Evolutionary conservation across 129 eudicot species (phyloP).

Genomic region (Chrysanthemum seticuspe): DNA sequence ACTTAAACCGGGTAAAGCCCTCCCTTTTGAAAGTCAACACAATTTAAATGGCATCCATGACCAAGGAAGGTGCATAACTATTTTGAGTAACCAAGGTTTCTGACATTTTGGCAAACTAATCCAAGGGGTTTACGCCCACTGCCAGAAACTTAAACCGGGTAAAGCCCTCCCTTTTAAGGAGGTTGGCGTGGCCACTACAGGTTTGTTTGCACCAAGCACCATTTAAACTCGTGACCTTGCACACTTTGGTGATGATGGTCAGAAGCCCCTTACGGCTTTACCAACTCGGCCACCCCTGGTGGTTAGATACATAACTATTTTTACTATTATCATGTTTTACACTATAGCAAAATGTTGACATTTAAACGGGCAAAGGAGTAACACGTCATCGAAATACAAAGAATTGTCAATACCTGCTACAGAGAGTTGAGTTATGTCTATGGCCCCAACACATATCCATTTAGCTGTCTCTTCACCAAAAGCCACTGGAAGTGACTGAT

Average conservation of each 20-base stretch:
- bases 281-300: no score
- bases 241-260: no score
- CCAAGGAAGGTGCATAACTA: not conserved
- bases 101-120: no score
- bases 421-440: constrained; percentile 87
- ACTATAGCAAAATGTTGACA: constrained; percentile 3
- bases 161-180: no score
- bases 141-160: no score
- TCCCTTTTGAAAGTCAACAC: not conserved
- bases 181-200: no score
- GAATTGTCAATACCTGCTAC: constrained; percentile 61
- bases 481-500: constrained; percentile 94
- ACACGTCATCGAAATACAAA: constrained; percentile 5
- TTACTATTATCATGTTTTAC: not conserved
- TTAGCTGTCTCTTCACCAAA: constrained; percentile 93
- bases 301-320: not conserved
- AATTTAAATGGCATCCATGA: not conserved
- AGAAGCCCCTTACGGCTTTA: no score
- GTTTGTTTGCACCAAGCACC: no score
- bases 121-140: no score
- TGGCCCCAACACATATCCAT: constrained; percentile 98
- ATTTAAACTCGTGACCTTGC: no score
- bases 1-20: no score
- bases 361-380: not conserved
- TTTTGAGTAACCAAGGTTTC: no score